phyloP scores from a whole-genome alignment of 345 rosid genomes.

The Turritis glabra region DNA sequence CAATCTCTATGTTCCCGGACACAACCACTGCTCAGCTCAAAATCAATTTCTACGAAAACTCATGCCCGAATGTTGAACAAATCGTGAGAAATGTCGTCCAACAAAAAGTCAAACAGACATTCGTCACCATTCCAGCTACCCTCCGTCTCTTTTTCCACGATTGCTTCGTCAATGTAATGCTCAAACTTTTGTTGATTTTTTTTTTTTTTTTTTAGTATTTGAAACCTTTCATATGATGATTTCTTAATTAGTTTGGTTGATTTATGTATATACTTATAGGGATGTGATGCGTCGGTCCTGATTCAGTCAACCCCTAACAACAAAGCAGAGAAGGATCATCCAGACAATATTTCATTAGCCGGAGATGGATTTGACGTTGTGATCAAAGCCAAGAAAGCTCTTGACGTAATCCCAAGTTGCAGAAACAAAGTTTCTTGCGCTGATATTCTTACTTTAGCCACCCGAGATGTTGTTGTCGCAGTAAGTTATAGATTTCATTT shows the following conservation, averaged over 20 bases:
- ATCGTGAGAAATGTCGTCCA: constrained; percentile 55
- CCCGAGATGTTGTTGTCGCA: constrained; percentile 68
- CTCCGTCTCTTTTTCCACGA: constrained; percentile 90
- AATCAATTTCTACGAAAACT: constrained; percentile 47
- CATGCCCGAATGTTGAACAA: constrained; percentile 71
- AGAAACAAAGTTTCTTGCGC: constrained; percentile 77
- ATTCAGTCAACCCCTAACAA: constrained; percentile 53
- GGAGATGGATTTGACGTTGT: constrained; percentile 94
- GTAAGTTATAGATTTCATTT: constrained; percentile 31
- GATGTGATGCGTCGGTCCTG: constrained; percentile 80
- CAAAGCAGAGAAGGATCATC: constrained; percentile 82
- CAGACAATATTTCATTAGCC: constrained; percentile 75
- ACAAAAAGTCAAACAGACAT: constrained; percentile 56
- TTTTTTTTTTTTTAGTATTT: not conserved
- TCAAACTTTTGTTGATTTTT: not conserved
- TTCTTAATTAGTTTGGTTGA: not conserved
- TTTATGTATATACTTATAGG: constrained; percentile 44
- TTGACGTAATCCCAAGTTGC: constrained; percentile 55
- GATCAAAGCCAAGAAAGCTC: constrained; percentile 71
- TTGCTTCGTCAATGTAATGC: constrained; percentile 66
- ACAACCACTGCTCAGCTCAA: constrained; percentile 60
- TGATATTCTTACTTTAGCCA: constrained; percentile 81
- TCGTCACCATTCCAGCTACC: constrained; percentile 75
- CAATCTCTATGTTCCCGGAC: constrained; percentile 48
- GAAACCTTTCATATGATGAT: not conserved